Evolutionary conservation across 192 early-diverging fungal species (phyloP).

Genomic region (Linderina pennispora): DNA sequence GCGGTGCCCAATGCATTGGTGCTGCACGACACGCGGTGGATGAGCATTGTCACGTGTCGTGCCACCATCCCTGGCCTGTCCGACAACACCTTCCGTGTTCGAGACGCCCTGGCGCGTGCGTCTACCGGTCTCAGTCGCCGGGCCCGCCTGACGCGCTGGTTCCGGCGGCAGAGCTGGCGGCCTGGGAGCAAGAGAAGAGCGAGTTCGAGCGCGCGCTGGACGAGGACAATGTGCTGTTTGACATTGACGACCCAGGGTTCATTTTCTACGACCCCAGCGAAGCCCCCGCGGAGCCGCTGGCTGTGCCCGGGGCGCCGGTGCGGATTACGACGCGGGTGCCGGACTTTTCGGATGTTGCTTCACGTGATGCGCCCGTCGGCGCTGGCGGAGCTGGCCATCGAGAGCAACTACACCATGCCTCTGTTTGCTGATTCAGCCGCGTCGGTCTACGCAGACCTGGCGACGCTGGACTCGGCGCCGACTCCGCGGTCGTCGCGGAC

Average conservation of each 20-base stretch:
- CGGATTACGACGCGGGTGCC: conserved; percentile 35
- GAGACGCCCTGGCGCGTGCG: conserved; percentile 43
- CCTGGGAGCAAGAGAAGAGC: conserved; percentile 39
- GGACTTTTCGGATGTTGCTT: conserved; percentile 36
- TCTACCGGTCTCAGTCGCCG: conserved; percentile 18
- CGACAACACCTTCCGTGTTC: conserved; percentile 30
- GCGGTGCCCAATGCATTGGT: conserved; percentile 37
- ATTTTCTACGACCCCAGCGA: conserved; percentile 40
- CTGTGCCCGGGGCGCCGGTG: conserved; percentile 26
- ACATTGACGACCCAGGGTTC: conserved; percentile 46
- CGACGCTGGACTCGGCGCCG: too few relatives aligned
- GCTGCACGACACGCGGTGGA: conserved; percentile 44
- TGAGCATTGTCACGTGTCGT: conserved; percentile 29
- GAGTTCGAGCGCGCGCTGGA: conserved; percentile 48
- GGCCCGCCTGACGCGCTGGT: conserved; percentile 26
- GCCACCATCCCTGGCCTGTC: conserved; percentile 17
- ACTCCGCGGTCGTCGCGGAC: too few relatives aligned
- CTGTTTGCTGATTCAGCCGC: conserved; percentile 19
- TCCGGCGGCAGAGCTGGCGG: conserved; percentile 35
- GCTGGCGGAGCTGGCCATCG: conserved; percentile 17
- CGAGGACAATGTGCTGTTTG: conserved; percentile 46
- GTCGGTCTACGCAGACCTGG: too few relatives aligned
- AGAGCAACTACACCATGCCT: conserved; percentile 28
- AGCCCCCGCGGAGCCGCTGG: neutral
- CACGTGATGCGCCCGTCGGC: neutral